These are phyloP conservation scores for Yarrowia bubula DNA, from an alignment of 805 yeast genomes.

Conservation along the genomic window DNA sequence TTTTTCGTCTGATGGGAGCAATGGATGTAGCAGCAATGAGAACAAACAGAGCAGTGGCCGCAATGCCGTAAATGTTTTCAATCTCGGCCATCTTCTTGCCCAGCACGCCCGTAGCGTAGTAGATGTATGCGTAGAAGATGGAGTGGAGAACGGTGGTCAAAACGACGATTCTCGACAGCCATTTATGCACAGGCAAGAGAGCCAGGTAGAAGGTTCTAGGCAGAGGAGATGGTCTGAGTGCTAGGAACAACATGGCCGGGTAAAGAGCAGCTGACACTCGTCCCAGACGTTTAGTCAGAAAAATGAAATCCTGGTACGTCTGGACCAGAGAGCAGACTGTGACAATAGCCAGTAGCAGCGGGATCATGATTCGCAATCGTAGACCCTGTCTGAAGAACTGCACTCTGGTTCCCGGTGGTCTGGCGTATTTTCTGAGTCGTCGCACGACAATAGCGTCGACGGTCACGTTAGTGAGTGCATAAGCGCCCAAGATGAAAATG, in stretches of 20 bases:
- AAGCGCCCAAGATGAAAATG: conserved; percentile 16
- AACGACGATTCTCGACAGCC: conserved; percentile 79
- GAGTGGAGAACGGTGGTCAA: conserved; percentile 67
- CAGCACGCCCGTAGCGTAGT: conserved; percentile 42
- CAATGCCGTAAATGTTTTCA: conserved; percentile 69
- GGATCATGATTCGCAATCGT: background rate
- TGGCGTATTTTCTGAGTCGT: conserved; percentile 24
- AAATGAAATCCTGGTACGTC: conserved; percentile 25
- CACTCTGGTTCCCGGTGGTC: conserved; percentile 10
- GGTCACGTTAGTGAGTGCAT: conserved; percentile 8
- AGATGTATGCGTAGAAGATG: conserved; percentile 50
- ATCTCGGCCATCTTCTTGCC: conserved; percentile 48
- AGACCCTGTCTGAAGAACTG: conserved; percentile 24
- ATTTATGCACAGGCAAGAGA: conserved; percentile 79
- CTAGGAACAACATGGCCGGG: conserved; percentile 71
- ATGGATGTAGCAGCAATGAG: conserved; percentile 67
- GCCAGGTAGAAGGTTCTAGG: conserved; percentile 73
- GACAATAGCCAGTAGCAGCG: background rate
- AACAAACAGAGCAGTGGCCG: conserved; percentile 62
- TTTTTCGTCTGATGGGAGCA: conserved; percentile 55
- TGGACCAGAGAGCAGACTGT: conserved; percentile 10
- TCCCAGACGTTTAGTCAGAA: conserved; percentile 60
- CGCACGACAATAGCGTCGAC: background rate
- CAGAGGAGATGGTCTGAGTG: conserved; percentile 80
- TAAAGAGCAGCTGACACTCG: conserved; percentile 70